Evolutionary conservation across 768 basidiomycete species (phyloP).

Genomic region (Mycena metata): DNA sequence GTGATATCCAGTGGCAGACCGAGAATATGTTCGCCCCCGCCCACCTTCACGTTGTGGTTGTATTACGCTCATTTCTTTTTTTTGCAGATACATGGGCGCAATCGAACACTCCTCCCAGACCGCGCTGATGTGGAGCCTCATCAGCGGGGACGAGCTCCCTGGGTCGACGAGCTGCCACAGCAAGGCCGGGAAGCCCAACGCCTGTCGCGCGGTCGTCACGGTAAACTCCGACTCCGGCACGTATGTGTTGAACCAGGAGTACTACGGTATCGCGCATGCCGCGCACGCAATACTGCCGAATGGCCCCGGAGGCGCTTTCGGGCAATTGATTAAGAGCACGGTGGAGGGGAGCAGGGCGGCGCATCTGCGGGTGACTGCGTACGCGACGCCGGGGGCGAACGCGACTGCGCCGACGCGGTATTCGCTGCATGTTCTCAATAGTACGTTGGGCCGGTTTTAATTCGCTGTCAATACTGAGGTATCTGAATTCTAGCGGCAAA

Average conservation of each 20-base stretch:
- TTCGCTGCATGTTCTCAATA: slow-evolving; percentile 22
- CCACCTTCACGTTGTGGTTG: not conserved
- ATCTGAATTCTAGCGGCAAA: not conserved
- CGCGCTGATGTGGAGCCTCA: slow-evolving; percentile 17
- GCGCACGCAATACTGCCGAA: slow-evolving; percentile 11
- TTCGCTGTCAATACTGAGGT: not conserved
- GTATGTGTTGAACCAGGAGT: slow-evolving; percentile 18
- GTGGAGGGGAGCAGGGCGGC: not conserved
- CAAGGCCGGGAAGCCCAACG: slow-evolving; percentile 1
- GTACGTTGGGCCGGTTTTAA: not conserved
- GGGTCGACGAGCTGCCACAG: slow-evolving; percentile 10
- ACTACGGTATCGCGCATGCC: slow-evolving; percentile 23
- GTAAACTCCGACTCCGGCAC: slow-evolving; percentile 11
- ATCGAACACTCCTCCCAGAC: slow-evolving; percentile 10
- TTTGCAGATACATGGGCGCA: slow-evolving; percentile 11
- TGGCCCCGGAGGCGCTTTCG: slow-evolving; percentile 5
- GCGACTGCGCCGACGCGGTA: slow-evolving; percentile 9
- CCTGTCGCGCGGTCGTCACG: slow-evolving; percentile 16
- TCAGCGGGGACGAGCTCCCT: slow-evolving; percentile 10
- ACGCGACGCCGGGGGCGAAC: not conserved
- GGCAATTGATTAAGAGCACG: slow-evolving; percentile 8
- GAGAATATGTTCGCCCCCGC: slow-evolving; percentile 1
- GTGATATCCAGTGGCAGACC: slow-evolving; percentile 14
- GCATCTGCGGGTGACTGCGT: slow-evolving; percentile 15
- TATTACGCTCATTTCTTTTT: not conserved